Evolutionary conservation across 164 flowering plant genomes (phyloP).

Genomic region (Berberis vulgaris): DNA sequence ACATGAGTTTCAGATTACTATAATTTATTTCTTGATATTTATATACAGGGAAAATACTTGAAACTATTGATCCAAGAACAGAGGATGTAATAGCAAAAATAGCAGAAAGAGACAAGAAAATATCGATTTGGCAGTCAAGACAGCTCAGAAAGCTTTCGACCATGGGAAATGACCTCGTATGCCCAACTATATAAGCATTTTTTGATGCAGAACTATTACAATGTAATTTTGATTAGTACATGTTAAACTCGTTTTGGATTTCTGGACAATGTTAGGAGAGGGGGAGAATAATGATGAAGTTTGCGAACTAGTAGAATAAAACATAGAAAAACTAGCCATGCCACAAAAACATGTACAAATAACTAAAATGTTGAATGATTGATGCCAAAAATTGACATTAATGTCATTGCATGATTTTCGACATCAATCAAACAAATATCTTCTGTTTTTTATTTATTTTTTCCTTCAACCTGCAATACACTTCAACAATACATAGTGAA

Average conservation of each 20-base stretch:
- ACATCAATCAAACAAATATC: too few species aligned
- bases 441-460: too few species aligned
- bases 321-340: constrained; percentile 52
- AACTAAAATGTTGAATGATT: too few species aligned
- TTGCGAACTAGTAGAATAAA: constrained; percentile 58
- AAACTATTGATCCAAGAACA: constrained; percentile 72
- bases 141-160: constrained; percentile 75
- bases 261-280: constrained; percentile 37
- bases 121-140: constrained; percentile 69
- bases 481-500: too few species aligned
- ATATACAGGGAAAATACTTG: constrained; percentile 54
- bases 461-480: too few species aligned
- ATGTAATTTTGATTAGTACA: too few species aligned
- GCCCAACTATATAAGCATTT: constrained; percentile 45
- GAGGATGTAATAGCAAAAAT: constrained; percentile 51
- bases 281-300: constrained; percentile 51
- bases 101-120: constrained; percentile 66
- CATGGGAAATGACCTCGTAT: constrained; percentile 82
- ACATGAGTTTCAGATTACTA: too few species aligned
- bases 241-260: not conserved
- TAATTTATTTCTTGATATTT: too few species aligned
- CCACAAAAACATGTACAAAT: too few species aligned
- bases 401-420: too few species aligned
- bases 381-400: too few species aligned
- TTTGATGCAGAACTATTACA: too few species aligned